These are phyloP conservation scores for Colletotrichum zoysiae DNA, from an alignment of 2,329 filamentous ascomycete genomes.

Conservation along the genomic window DNA sequence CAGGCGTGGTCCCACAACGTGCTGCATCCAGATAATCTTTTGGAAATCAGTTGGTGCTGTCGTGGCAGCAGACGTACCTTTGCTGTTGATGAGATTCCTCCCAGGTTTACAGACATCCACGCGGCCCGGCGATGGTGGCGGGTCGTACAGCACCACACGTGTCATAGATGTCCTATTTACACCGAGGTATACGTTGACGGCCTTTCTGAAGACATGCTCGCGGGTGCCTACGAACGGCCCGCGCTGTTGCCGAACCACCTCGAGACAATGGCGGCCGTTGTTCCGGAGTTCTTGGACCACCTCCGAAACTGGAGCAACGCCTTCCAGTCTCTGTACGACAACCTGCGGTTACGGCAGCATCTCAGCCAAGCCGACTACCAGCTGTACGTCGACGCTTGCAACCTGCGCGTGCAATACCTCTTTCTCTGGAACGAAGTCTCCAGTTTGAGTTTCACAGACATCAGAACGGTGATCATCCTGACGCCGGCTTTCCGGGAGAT, in stretches of 20 bases:
- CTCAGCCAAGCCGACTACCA: slow-evolving; percentile 44
- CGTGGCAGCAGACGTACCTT: slow-evolving; percentile 47
- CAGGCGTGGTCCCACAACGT: slow-evolving; percentile 35
- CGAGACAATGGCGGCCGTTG: slow-evolving; percentile 48
- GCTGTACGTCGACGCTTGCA: slow-evolving; percentile 54
- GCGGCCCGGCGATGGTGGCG: slow-evolving; percentile 55
- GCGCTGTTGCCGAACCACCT: slow-evolving; percentile 49
- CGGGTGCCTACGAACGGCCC: slow-evolving; percentile 46
- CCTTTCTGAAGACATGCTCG: slow-evolving; percentile 48
- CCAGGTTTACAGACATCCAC: slow-evolving; percentile 48
- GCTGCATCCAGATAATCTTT: slow-evolving; percentile 12
- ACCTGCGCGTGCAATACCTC: slow-evolving; percentile 58
- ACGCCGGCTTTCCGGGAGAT: slow-evolving; percentile 59
- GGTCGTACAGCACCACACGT: slow-evolving; percentile 54
- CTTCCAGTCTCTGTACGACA: slow-evolving; percentile 53
- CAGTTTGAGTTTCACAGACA: slow-evolving; percentile 53
- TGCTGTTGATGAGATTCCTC: slow-evolving; percentile 52
- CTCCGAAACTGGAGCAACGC: slow-evolving; percentile 56
- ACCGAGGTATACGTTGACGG: slow-evolving; percentile 41
- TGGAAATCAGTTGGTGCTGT: slow-evolving; percentile 35
- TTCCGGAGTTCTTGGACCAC: slow-evolving; percentile 54
- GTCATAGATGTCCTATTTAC: slow-evolving; percentile 53
- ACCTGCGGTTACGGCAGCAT: slow-evolving; percentile 44
- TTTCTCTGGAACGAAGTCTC: slow-evolving; percentile 55
- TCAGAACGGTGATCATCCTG: slow-evolving; percentile 51